Evolutionary conservation across 2,329 filamentous ascomycete species (phyloP), one percentile per base, ranked within the genome.

Genomic region (Akanthomyces dipterigenus): DNA sequence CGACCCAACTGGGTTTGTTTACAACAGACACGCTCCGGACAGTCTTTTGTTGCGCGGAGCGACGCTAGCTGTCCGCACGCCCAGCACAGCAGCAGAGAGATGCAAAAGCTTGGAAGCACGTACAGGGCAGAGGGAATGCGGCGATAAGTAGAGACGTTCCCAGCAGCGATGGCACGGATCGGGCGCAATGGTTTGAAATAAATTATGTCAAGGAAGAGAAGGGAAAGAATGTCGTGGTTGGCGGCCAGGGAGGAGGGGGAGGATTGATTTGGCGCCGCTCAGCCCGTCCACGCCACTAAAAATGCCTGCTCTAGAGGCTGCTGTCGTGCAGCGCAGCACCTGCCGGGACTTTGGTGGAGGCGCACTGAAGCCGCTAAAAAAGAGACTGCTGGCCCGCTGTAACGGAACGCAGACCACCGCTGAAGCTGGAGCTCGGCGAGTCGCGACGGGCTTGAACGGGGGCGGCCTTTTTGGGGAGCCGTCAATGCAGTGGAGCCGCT

Each of bases 1-100:
- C 58, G 49, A 60, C 58, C 58, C 58, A 60, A 60, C 49, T 43
- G 49, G 57, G 58, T 60, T 60, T 60, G 58, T 60, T 60, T 54
- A 60, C 58, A 53, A 54, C 8, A 26, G 38, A 54, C 57, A 60
- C 57, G 57, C 51, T 26, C 24, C 22, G 50, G 22, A 36, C 22
- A 42, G 34, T 42, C 4, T 11, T n/a, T n/a, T 59, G 34, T 51
- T 59, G 56, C 56, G 56, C 46, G 24, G 36, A 59, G 55, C 43
- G 55, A 58, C 45, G 36, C 43, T 48, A 38, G 22, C 36, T 14
- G 22, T 34, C 4, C 34, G n/a, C n/a, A n/a, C n/a, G n/a, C 55
- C 55, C 36, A 59, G 36, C 46, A 31, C 43, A 43, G 36, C 16
- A 12, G 20, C 18, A 34, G 12, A 38, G 4, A 12, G 54, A 9